Percentiles rank a stretch among this genome's conserved stretches.
These are phyloP conservation scores for Glomus cerebriforme DNA, from an alignment of 192 early-diverging fungal species.

Conservation along the genomic window DNA sequence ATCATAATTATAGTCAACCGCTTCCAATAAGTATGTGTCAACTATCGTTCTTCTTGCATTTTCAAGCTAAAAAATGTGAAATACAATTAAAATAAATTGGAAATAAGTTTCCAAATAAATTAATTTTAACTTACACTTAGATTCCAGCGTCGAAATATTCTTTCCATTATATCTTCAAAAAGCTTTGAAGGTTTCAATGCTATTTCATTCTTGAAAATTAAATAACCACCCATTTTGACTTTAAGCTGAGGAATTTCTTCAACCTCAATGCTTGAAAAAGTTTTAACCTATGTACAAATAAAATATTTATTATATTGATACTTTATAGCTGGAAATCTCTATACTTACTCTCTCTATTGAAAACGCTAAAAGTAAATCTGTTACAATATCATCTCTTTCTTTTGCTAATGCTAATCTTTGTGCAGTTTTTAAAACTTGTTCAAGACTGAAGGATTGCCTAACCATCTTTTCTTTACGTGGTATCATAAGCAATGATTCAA, in stretches of 20 bases:
- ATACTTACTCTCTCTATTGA: neutral
- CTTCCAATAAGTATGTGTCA: slow-evolving; percentile 11
- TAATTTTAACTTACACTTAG: slow-evolving; percentile 1
- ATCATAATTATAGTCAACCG: slow-evolving; percentile 14
- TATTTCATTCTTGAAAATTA: neutral
- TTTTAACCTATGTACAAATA: slow-evolving; percentile 16
- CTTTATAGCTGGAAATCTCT: neutral
- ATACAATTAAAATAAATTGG: too few species aligned
- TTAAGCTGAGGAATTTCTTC: neutral
- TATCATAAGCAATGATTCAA: slow-evolving; percentile 5
- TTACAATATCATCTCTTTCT: slow-evolving; percentile 9
- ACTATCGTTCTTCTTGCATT: slow-evolving; percentile 9
- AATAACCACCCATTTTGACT: neutral
- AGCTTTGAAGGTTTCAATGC: neutral
- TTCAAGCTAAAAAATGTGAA: too few species aligned
- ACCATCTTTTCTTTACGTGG: slow-evolving; percentile 14
- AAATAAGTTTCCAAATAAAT: too few species aligned
- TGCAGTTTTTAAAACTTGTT: slow-evolving; percentile 14
- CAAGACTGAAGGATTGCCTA: slow-evolving; percentile 7
- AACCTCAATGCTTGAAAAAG: neutral
- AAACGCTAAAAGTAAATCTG: slow-evolving; percentile 8
- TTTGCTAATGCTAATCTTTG: neutral
- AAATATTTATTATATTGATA: slow-evolving; percentile 15
- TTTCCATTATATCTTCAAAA: slow-evolving; percentile 21
- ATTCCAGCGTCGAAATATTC: slow-evolving; percentile 14